These are phyloP conservation scores for Solidago caesia DNA, from an alignment of 129 eudicot genomes.

Conservation along the genomic window DNA sequence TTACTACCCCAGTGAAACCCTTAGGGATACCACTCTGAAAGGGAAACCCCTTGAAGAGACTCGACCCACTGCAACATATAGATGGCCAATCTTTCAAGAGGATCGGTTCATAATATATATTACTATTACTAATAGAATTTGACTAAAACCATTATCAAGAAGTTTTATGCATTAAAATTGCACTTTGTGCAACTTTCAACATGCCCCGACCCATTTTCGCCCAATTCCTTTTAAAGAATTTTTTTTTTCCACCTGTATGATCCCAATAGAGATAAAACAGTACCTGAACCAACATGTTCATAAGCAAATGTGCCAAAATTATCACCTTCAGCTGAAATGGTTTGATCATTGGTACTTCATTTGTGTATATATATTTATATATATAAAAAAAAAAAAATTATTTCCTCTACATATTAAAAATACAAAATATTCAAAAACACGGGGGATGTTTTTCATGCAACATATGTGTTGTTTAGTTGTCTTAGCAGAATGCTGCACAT, in stretches of 20 bases:
- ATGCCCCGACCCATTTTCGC: no score
- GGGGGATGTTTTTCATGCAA: conserved; percentile 26
- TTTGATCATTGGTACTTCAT: neutral
- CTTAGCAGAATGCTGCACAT: conserved; percentile 35
- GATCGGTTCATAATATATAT: no score
- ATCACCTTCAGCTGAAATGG: neutral
- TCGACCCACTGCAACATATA: no score
- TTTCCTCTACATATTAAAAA: conserved; percentile 26
- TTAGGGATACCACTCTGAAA: no score
- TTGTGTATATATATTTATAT: neutral
- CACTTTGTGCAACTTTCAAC: no score
- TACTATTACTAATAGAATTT: no score
- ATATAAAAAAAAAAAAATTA: conserved; percentile 18
- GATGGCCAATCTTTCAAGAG: no score
- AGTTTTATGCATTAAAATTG: no score
- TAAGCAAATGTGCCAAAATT: neutral
- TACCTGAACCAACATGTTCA: neutral
- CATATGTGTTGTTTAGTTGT: conserved; percentile 33
- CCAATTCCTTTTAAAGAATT: neutral
- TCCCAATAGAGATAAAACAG: neutral
- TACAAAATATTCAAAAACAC: conserved; percentile 20
- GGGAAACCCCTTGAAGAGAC: no score
- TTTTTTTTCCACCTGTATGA: neutral
- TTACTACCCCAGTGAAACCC: no score
- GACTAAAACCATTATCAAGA: no score